Conservation (phyloP, 164 flowering plant genomes). For the Platanus orientalis region DNA sequence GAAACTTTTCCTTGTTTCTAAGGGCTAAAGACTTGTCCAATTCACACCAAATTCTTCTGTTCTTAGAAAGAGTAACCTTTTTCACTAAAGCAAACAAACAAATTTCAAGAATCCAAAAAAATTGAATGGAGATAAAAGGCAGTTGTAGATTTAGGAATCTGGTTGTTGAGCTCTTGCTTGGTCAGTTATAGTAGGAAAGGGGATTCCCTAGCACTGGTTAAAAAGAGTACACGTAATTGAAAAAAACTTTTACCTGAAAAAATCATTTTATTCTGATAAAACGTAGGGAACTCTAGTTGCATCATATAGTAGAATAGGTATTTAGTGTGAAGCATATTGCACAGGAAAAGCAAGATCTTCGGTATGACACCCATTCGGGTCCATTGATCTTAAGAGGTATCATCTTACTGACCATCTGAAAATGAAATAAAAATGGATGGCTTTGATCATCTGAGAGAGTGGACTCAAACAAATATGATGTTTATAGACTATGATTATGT, state of each 20-base stretch:
- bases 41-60: neutral
- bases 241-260: too few species aligned
- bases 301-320: too few species aligned
- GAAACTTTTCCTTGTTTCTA: neutral
- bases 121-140: too few species aligned
- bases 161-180: constrained; percentile 6
- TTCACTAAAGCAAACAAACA: constrained; percentile 7
- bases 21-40: neutral
- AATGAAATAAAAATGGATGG: too few species aligned
- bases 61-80: neutral
- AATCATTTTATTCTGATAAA: neutral
- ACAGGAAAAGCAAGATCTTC: too few species aligned
- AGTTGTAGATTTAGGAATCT: constrained; percentile 6
- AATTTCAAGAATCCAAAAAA: too few species aligned
- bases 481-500: neutral
- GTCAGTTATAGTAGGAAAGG: constrained; percentile 6
- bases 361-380: too few species aligned
- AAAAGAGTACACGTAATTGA: neutral
- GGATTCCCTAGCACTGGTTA: neutral
- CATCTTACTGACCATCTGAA: too few species aligned
- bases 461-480: too few species aligned
- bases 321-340: too few species aligned
- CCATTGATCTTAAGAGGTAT: too few species aligned
- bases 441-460: too few species aligned
- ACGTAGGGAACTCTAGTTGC: neutral